Base-by-base conservation (phyloP, 2,329 filamentous ascomycete genomes). In the Gliomastix tumulicola region DNA sequence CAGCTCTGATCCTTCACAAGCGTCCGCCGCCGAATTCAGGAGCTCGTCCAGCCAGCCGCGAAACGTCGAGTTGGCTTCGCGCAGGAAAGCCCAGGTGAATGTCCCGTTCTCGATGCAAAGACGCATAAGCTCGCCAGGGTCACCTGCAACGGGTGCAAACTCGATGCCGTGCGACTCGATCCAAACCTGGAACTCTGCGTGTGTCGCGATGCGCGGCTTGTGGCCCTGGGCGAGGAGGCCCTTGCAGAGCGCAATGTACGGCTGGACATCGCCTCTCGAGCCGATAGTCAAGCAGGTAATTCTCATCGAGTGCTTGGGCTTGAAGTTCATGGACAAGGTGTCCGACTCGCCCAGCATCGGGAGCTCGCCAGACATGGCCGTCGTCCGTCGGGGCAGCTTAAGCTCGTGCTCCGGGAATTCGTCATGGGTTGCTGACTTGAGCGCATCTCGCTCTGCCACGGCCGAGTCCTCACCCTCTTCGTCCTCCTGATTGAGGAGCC, bases 81-180 rank as follows among this genome's bases (percentile, higher is more conserved):
- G 82, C 38, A 98, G 66, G 59, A 98, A 98, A 1, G 86, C 82
- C 49, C 84, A 84, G 0, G 92, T 97, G 54, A 98, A 98, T 64
- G 95, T 97, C 50, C 92, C 92, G 53, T 97, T 88, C 55, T 97
- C 88, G 34, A 97, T 90, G 53, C 92, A 98, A 28, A 98, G 79
- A 2, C 84, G 77, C 90, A 98, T 97, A 32, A 98, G 72, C 59
- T 97, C 90, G 21, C 80, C 87, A 1, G 92, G 92, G 51, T 98
- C 88, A 21, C 92, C 92, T 43, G 84, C 88, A 0, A 98, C 84
- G 7, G 83, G 79, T 5, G 79, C 80, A 57, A 97, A 98, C 42
- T 92, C 88, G 49, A 98, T 96, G 1, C 90, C 92, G 54, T 97
- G 88, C n/a, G 80, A 77, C 54, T 88, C 77, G 31, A 98, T 77